Conservation (phyloP, 2,329 filamentous ascomycete genomes). For the Tetracladium maxilliforme region DNA sequence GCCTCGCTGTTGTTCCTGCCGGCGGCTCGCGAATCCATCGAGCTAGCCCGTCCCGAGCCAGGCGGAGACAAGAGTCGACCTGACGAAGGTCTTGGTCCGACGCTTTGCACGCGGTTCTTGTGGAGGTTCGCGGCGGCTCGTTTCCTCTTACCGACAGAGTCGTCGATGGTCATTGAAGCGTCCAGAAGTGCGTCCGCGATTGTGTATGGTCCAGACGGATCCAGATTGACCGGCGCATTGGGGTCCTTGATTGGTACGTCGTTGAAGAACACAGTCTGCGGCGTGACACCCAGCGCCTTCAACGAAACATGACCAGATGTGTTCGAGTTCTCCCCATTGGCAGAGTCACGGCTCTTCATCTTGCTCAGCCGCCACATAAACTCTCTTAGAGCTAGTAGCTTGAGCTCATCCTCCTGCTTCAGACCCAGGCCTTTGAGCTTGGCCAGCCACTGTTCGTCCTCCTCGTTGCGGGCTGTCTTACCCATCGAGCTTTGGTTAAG, state of each 20-base stretch:
- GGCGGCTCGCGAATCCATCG: too few species aligned
- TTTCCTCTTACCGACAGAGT: conserved; percentile 38
- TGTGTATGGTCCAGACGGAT: too few species aligned
- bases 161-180: conserved; percentile 77
- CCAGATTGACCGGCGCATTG: conserved; percentile 31
- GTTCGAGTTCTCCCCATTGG: conserved; percentile 9
- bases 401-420: conserved; percentile 70
- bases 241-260: conserved; percentile 26
- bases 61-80: too few species aligned
- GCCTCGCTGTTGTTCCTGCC: too few species aligned
- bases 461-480: conserved; percentile 63
- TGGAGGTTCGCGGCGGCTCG: conserved; percentile 36
- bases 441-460: conserved; percentile 87
- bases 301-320: conserved; percentile 38
- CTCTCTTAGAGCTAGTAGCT: conserved; percentile 71
- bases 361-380: conserved; percentile 81
- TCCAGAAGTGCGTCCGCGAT: conserved; percentile 85
- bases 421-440: conserved; percentile 77
- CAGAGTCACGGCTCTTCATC: conserved; percentile 44
- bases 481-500: conserved; percentile 40
- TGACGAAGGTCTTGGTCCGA: conserved; percentile 12
- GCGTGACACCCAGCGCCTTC: conserved; percentile 60
- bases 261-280: conserved; percentile 88
- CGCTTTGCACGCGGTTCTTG: conserved; percentile 25
- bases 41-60: too few species aligned